A percentile compares a stretch with the other conserved stretches of the same genome.
These are phyloP conservation scores for Trichoderma endophyticum DNA, from an alignment of 2,329 filamentous ascomycete genomes.

Conservation along the genomic window DNA sequence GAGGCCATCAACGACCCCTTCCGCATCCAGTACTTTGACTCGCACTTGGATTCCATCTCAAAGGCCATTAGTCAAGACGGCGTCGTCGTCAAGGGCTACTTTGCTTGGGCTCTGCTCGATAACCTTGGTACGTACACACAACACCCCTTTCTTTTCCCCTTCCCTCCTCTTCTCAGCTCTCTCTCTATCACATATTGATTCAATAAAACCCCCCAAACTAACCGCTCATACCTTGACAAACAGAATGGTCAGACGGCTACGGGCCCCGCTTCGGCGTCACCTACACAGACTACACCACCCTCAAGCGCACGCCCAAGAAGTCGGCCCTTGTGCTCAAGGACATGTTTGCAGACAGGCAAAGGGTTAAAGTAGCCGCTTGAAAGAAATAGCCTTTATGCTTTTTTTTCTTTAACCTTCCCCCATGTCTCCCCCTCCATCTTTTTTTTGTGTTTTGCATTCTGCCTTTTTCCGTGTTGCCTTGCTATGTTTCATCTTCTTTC, in stretches of 20 bases:
- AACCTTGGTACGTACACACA: conserved; percentile 32
- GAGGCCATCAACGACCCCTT: conserved; percentile 35
- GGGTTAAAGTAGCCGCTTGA: conserved; percentile 16
- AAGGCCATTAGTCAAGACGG: conserved; percentile 30
- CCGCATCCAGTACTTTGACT: conserved; percentile 36
- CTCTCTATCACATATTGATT: neutral
- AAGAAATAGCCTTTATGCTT: conserved; percentile 1
- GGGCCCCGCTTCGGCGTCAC: conserved; percentile 38
- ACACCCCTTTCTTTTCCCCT: neutral
- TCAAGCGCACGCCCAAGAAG: conserved; percentile 38
- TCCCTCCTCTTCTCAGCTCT: neutral
- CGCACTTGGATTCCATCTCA: conserved; percentile 38
- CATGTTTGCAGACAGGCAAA: conserved; percentile 26
- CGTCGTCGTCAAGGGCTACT: conserved; percentile 32
- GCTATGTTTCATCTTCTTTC: neutral
- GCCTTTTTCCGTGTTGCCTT: neutral
- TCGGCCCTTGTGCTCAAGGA: conserved; percentile 32
- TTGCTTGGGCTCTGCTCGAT: conserved; percentile 36
- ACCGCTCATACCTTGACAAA: neutral
- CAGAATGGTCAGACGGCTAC: conserved; percentile 38
- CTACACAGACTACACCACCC: conserved; percentile 36
- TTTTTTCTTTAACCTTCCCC: neutral
- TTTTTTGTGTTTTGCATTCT: neutral
- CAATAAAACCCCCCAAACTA: neutral
- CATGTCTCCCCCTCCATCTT: neutral